phyloP scores from a whole-genome alignment of 768 basidiomycete species.

The Coprinellus micaceus region DNA sequence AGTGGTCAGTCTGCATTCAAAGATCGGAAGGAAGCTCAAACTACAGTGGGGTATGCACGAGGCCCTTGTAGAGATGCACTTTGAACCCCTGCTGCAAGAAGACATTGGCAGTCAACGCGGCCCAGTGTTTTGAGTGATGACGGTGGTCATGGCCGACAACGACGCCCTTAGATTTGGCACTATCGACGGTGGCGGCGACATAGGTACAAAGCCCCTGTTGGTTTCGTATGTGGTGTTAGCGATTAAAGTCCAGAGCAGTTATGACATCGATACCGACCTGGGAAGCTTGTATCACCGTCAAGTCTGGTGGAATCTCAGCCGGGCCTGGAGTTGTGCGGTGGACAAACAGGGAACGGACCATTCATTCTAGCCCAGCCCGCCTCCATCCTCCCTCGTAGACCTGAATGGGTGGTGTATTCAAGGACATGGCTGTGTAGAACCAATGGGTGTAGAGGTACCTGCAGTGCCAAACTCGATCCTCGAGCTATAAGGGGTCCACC shows the following conservation, averaged over 20 bases:
- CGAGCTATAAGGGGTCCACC: conserved; percentile 33
- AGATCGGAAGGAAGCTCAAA: conserved; percentile 17
- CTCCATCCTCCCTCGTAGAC: conserved; percentile 78
- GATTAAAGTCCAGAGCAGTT: neutral
- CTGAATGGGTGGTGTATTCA: conserved; percentile 29
- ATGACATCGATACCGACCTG: conserved; percentile 43
- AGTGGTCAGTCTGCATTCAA: neutral
- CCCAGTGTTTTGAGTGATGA: conserved; percentile 76
- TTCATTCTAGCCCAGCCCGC: conserved; percentile 93
- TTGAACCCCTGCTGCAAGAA: conserved; percentile 65
- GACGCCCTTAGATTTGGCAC: conserved; percentile 59
- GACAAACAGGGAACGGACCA: conserved; percentile 29
- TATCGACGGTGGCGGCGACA: conserved; percentile 46
- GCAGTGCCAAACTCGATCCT: conserved; percentile 89
- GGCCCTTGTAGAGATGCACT: conserved; percentile 62
- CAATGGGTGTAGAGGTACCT: conserved; percentile 36
- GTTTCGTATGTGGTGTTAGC: neutral
- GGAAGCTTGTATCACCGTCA: conserved; percentile 77
- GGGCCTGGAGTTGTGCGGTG: neutral
- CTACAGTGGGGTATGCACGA: conserved; percentile 81
- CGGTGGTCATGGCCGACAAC: conserved; percentile 89
- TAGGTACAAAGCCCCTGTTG: conserved; percentile 75
- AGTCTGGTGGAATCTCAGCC: conserved; percentile 31
- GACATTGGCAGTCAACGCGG: conserved; percentile 64
- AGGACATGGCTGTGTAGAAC: no score